Evolutionary conservation across 192 early-diverging fungal genomes (phyloP).

Genomic region (Allomyces javanicus): DNA sequence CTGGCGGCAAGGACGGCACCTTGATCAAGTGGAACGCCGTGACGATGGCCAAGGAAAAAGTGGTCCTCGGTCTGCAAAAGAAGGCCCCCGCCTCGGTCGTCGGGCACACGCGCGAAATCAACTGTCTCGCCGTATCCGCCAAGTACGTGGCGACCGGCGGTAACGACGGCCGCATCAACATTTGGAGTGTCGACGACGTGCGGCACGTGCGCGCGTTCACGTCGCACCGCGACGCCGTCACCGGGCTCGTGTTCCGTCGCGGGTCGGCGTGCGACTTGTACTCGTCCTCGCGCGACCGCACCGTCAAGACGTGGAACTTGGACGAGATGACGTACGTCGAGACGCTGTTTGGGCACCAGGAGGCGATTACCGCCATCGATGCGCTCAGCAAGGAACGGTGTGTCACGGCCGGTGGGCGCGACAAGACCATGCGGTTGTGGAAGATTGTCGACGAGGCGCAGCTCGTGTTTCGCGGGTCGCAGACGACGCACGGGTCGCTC

Average conservation of each 20-base stretch:
- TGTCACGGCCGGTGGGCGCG: conserved; percentile 71
- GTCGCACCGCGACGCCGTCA: conserved; percentile 82
- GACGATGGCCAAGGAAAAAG: neutral
- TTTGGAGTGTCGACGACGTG: conserved; percentile 72
- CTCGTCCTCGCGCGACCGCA: conserved; percentile 72
- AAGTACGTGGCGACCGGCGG: conserved; percentile 56
- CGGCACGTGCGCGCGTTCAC: conserved; percentile 49
- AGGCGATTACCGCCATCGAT: conserved; percentile 60
- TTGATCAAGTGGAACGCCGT: conserved; percentile 54
- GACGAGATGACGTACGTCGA: conserved; percentile 83
- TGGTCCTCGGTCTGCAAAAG: conserved; percentile 47
- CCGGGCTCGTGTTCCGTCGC: conserved; percentile 66
- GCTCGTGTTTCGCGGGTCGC: conserved; percentile 61
- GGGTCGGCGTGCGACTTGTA: conserved; percentile 55
- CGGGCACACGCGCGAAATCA: conserved; percentile 56
- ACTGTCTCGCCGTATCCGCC: conserved; percentile 46
- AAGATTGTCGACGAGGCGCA: conserved; percentile 89
- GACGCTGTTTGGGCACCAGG: conserved; percentile 96
- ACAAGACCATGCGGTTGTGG: conserved; percentile 80
- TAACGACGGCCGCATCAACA: conserved; percentile 68
- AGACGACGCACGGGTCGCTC: conserved; percentile 35
- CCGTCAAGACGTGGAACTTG: conserved; percentile 92
- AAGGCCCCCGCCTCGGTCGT: conserved; percentile 18
- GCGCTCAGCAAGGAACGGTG: conserved; percentile 74
- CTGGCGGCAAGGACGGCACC: conserved; percentile 77